Percentiles rank a stretch among this genome's conserved stretches.
Evolutionary conservation across 306 rosid genomes (phyloP).

Genomic region (Vigna mungo): DNA sequence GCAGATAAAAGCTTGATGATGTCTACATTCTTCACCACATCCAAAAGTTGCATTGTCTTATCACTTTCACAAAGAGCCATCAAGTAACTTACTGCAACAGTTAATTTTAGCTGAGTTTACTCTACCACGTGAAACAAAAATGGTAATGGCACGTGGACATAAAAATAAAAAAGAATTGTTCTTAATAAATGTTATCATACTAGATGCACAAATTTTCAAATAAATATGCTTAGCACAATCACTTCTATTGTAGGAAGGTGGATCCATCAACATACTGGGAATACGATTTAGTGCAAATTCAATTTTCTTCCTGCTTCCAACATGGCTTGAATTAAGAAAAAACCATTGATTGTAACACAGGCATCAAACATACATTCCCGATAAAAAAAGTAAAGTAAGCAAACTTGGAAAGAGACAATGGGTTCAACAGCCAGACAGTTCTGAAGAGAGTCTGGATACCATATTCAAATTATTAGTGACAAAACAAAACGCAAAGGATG

Average conservation of each 20-base stretch:
- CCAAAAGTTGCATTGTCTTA: slow-evolving; percentile 62
- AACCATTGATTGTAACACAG: slow-evolving; percentile 27
- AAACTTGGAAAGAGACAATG: too few relatives aligned
- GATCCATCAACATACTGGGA: slow-evolving; percentile 17
- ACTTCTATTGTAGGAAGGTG: slow-evolving; percentile 30
- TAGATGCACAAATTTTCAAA: slow-evolving; percentile 31
- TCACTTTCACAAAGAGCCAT: slow-evolving; percentile 81
- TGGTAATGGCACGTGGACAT: slow-evolving; percentile 1
- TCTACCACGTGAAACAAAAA: slow-evolving; percentile 33
- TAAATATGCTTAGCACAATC: slow-evolving; percentile 17
- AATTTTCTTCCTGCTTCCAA: slow-evolving; percentile 28
- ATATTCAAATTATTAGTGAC: too few relatives aligned
- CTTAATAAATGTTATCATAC: slow-evolving; percentile 1
- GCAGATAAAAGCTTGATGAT: slow-evolving; percentile 58
- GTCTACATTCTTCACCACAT: slow-evolving; percentile 67
- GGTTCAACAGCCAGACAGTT: too few relatives aligned
- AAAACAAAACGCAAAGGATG: too few relatives aligned
- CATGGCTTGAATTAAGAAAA: slow-evolving; percentile 12
- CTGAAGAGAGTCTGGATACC: too few relatives aligned
- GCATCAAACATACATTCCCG: slow-evolving; percentile 24
- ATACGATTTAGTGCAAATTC: slow-evolving; percentile 27
- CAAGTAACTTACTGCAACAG: slow-evolving; percentile 75
- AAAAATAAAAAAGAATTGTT: not conserved
- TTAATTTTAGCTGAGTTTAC: slow-evolving; percentile 37
- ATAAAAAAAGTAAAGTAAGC: too few relatives aligned